These are phyloP conservation scores for Ceratobasidium sp. DNA, from an alignment of 1,284 basidiomycete species.

Conservation along the genomic window DNA sequence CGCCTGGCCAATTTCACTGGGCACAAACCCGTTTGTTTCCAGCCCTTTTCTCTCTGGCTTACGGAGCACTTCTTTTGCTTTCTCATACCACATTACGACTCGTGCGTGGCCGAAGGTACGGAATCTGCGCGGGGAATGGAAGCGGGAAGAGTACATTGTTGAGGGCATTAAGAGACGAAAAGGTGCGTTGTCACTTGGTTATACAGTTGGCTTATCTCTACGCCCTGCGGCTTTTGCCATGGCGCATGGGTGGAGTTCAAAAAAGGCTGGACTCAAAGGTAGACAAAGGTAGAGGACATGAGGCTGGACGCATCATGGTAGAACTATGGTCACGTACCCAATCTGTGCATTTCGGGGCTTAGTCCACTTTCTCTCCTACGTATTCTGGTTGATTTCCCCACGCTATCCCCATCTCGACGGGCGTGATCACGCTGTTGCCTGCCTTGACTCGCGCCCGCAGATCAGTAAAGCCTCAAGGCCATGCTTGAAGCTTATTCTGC, in stretches of 20 bases:
- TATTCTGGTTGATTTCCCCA: neutral
- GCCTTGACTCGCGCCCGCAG: neutral
- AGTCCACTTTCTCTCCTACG: neutral
- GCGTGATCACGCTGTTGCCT: neutral
- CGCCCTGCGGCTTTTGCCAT: neutral
- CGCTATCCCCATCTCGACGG: neutral
- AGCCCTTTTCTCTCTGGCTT: conserved; percentile 93
- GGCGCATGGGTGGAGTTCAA: neutral
- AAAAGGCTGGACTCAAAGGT: too few species aligned
- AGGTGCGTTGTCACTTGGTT: conserved; percentile 63
- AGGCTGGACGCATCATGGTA: too few species aligned
- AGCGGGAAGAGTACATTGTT: conserved; percentile 97
- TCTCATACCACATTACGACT: conserved; percentile 96
- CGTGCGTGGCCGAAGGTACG: conserved; percentile 92
- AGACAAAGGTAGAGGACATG: too few species aligned
- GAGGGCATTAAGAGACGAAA: conserved; percentile 94
- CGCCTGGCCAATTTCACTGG: neutral
- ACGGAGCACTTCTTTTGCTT: conserved; percentile 94
- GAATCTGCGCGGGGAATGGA: conserved; percentile 96
- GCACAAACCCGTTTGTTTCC: neutral
- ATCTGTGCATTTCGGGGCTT: too few species aligned
- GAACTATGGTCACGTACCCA: too few species aligned
- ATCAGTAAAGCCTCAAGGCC: neutral
- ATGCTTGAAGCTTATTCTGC: neutral
- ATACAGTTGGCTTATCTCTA: neutral